Evolutionary conservation across 805 yeast species (phyloP), one percentile per base, ranked within the genome.

Genomic region (Candida xiaguanensis): DNA sequence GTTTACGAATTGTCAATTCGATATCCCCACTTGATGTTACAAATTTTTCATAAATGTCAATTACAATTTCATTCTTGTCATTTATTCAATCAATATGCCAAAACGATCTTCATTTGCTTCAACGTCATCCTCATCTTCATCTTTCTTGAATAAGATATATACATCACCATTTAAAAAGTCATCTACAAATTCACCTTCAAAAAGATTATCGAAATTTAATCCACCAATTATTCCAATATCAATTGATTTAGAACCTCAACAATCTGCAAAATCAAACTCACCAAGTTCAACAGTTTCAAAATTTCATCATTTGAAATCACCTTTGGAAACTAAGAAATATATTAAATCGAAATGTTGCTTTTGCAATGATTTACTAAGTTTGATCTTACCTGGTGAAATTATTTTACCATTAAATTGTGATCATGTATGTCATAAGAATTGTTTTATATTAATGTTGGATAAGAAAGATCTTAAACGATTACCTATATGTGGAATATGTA

Each of bases 361-460:
- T 23, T 54, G 59, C 33, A 38, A 44, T 12, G 55, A 50, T 7
- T 38, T 36, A 4, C 34, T 53, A 22, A 34, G 48, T 12, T 30
- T 40, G 5, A 36, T 30, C 2, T 42, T 50, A 20, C 46, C 52
- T 2, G 54, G 54, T 5, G 58, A 53, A 20, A 15, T 31, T 3
- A 23, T 44, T 5, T 22, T 52, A 8, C 53, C 49, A 31, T 44
- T 59, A 30, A 39, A 47, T 8, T 59, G 65, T 34, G 40, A 45
- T 27, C 60, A 59, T 39, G 38, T 38, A n/a, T 53, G 59, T 31
- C 65, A 59, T 36, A 44, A 49, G 28, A 54, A 52, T 19, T 59
- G 65, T 39, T 45, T 56, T 12, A 29, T 36, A 15, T 41, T 44
- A 8, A 45, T 47, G 43, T 26, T 50, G 19, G 47, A 44, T 16